Conservation (phyloP, 179 eudicot genomes). For the Beta macrorhiza region DNA sequence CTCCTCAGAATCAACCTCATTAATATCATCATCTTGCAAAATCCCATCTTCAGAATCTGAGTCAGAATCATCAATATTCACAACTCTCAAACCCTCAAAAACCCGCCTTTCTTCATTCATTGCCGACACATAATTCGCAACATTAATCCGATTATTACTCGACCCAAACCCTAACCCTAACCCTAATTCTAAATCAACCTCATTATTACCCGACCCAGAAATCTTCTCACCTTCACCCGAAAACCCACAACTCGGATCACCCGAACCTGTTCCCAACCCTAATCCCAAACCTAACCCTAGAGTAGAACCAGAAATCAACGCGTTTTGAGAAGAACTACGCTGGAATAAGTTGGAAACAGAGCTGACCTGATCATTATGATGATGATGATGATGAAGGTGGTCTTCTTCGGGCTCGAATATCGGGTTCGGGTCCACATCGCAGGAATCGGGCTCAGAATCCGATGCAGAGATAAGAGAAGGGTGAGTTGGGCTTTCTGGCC, state of each 20-base stretch:
- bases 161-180: constrained; percentile 26
- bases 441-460: constrained; percentile 21
- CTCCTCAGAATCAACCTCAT: background rate
- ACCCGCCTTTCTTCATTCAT: constrained; percentile 14
- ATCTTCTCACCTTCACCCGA: constrained; percentile 16
- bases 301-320: background rate
- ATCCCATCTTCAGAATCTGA: constrained; percentile 35
- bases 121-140: background rate
- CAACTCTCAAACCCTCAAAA: constrained; percentile 36
- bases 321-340: constrained; percentile 11
- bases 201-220: background rate
- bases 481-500: constrained; percentile 8
- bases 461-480: constrained; percentile 16
- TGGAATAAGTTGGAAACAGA: constrained; percentile 30
- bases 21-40: constrained; percentile 3
- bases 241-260: constrained; percentile 7
- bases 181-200: constrained; percentile 42
- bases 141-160: too few relatives aligned
- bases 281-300: constrained; percentile 13
- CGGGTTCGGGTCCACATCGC: constrained; percentile 17
- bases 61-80: constrained; percentile 36
- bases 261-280: constrained; percentile 9
- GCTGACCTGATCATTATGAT: constrained; percentile 30
- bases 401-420: constrained; percentile 5
- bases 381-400: background rate